A percentile compares a stretch with the other conserved stretches of the same genome.
Conservation (phyloP, 768 basidiomycete species). For the Zangia roseola region DNA sequence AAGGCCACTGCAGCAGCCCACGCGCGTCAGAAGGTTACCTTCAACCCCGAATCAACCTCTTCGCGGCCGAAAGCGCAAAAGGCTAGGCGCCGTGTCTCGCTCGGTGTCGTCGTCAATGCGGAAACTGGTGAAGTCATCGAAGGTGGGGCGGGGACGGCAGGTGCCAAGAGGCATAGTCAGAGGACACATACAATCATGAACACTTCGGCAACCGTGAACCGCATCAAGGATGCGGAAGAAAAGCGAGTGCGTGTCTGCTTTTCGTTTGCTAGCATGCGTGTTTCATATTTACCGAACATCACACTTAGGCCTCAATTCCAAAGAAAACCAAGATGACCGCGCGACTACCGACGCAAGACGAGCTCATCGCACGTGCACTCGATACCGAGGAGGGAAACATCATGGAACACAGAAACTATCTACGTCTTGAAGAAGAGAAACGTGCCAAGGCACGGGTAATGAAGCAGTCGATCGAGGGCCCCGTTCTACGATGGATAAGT, state of each 20-base stretch:
- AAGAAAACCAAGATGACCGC: conserved; percentile 58
- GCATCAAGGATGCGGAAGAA: conserved; percentile 63
- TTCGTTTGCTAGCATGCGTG: neutral
- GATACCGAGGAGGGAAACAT: conserved; percentile 88
- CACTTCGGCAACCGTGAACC: conserved; percentile 61
- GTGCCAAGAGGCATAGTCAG: conserved; percentile 52
- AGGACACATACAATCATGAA: conserved; percentile 70
- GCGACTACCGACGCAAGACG: conserved; percentile 69
- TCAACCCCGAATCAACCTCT: conserved; percentile 52
- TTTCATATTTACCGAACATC: neutral
- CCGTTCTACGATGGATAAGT: conserved; percentile 71
- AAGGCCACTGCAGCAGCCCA: conserved; percentile 67
- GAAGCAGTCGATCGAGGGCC: conserved; percentile 60
- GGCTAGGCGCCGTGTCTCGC: conserved; percentile 49
- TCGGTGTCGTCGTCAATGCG: conserved; percentile 54
- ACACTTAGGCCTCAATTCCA: conserved; percentile 51
- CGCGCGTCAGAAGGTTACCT: conserved; percentile 62
- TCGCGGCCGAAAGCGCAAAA: conserved; percentile 31
- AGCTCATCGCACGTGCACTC: conserved; percentile 78
- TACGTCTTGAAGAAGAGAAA: conserved; percentile 79
- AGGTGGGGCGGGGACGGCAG: conserved; percentile 16
- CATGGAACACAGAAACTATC: conserved; percentile 73
- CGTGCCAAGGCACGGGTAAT: conserved; percentile 62
- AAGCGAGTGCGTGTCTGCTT: conserved; percentile 46
- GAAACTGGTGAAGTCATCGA: conserved; percentile 60